Conservation (phyloP, 2,329 filamentous ascomycete species). For the Fusarium vanettenii region DNA sequence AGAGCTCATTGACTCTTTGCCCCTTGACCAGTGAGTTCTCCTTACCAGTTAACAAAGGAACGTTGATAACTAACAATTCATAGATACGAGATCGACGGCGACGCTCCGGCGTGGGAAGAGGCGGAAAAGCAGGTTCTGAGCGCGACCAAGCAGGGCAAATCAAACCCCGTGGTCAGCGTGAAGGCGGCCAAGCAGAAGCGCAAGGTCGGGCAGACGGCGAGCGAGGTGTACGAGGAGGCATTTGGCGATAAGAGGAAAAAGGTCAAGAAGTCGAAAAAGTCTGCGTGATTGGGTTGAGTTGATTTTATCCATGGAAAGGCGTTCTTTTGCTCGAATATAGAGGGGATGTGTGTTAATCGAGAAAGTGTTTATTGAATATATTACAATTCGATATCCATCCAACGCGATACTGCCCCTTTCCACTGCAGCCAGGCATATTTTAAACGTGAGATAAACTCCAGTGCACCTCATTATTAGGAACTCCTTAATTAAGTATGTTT, state of each 20-base stretch:
- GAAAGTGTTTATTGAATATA: conserved; percentile 15
- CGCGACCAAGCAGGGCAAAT: conserved; percentile 65
- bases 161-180: conserved; percentile 79
- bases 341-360: conserved; percentile 32
- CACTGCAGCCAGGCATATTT: background rate
- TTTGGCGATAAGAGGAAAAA: conserved; percentile 70
- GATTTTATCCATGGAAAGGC: conserved; percentile 40
- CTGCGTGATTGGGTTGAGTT: conserved; percentile 36
- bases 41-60: background rate
- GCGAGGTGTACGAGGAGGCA: conserved; percentile 72
- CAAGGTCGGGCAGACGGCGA: conserved; percentile 72
- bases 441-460: too few species aligned
- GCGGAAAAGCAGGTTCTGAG: conserved; percentile 80
- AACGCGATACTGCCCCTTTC: background rate
- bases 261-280: conserved; percentile 56
- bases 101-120: conserved; percentile 71
- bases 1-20: conserved; percentile 89
- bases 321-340: conserved; percentile 34
- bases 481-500: background rate
- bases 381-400: background rate
- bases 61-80: background rate
- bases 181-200: conserved; percentile 82
- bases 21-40: conserved; percentile 73
- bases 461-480: background rate
- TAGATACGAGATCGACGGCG: conserved; percentile 74